These are phyloP conservation scores for Fusarium nodosum DNA, from an alignment of 2,329 filamentous ascomycete genomes.

Conservation along the genomic window DNA sequence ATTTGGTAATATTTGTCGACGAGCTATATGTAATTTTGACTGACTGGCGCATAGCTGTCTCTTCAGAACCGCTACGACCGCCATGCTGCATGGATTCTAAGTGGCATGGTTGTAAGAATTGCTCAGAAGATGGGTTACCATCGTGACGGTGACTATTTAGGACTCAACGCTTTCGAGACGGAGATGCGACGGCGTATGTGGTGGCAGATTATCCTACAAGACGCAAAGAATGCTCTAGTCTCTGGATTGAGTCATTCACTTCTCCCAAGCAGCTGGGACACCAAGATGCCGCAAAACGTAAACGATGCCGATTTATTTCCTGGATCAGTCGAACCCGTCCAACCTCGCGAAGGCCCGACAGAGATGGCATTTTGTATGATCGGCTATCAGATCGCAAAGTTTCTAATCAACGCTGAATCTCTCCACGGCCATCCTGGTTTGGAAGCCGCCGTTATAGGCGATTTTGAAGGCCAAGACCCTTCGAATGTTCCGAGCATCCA, in stretches of 20 bases:
- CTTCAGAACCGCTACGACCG: slow-evolving; percentile 70
- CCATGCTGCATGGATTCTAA: slow-evolving; percentile 72
- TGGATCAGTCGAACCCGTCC: slow-evolving; percentile 64
- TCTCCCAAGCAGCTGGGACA: slow-evolving; percentile 68
- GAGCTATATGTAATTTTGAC: slow-evolving; percentile 24
- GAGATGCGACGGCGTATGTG: slow-evolving; percentile 77
- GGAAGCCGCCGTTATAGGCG: slow-evolving; percentile 64
- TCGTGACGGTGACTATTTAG: slow-evolving; percentile 69
- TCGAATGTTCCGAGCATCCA: slow-evolving; percentile 53
- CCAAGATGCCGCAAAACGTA: slow-evolving; percentile 68
- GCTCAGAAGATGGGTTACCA: slow-evolving; percentile 77
- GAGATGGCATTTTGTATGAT: slow-evolving; percentile 72
- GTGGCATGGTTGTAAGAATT: slow-evolving; percentile 72
- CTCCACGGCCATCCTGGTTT: slow-evolving; percentile 60
- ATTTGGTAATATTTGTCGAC: slow-evolving; percentile 59
- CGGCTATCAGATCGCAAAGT: slow-evolving; percentile 63
- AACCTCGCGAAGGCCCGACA: slow-evolving; percentile 68
- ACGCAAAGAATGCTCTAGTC: slow-evolving; percentile 68
- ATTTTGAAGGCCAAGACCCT: slow-evolving; percentile 51
- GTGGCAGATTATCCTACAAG: slow-evolving; percentile 74
- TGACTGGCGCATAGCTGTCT: slow-evolving; percentile 59
- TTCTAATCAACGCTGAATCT: slow-evolving; percentile 61
- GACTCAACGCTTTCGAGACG: slow-evolving; percentile 72
- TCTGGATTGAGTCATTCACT: slow-evolving; percentile 69
- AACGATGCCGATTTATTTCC: slow-evolving; percentile 71